A percentile compares a stretch with the other conserved stretches of the same genome.
phyloP scores from a whole-genome alignment of 768 basidiomycete species.

The Leccinum rimulosum region DNA sequence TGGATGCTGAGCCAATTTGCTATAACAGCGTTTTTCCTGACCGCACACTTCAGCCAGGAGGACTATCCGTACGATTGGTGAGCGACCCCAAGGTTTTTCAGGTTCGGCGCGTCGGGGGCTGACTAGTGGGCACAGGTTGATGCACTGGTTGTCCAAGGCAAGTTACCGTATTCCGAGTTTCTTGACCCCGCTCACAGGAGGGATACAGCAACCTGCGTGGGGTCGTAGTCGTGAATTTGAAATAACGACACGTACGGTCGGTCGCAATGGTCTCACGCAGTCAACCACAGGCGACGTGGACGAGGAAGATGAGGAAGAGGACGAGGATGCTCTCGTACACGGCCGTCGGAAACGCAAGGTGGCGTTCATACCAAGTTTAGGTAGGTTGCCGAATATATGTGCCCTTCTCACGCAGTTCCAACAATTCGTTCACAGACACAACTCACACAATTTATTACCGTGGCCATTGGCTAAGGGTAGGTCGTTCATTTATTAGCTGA shows the following conservation, averaged over 20 bases:
- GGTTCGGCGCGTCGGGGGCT: neutral
- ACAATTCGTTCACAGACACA: constrained; percentile 51
- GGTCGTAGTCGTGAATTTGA: constrained; percentile 86
- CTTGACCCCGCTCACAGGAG: constrained; percentile 14
- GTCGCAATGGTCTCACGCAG: constrained; percentile 62
- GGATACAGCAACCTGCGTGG: constrained; percentile 81
- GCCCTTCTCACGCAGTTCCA: constrained; percentile 13
- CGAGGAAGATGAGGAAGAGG: constrained; percentile 68
- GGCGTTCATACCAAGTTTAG: constrained; percentile 82
- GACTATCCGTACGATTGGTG: constrained; percentile 88
- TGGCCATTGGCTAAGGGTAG: constrained; percentile 83
- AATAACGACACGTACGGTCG: constrained; percentile 76
- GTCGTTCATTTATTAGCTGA: constrained; percentile 22
- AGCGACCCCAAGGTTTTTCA: constrained; percentile 7
- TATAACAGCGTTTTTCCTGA: constrained; percentile 75
- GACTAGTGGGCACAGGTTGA: constrained; percentile 50
- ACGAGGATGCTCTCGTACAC: constrained; percentile 56
- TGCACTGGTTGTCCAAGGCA: constrained; percentile 88
- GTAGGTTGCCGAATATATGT: constrained; percentile 39
- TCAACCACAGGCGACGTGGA: constrained; percentile 74
- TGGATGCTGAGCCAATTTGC: constrained; percentile 9
- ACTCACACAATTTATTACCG: constrained; percentile 89
- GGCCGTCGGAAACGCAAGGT: constrained; percentile 76
- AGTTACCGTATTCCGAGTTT: neutral
- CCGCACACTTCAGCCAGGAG: constrained; percentile 84